Percentiles rank a stretch among this genome's conserved stretches.
phyloP scores from a whole-genome alignment of 2,329 filamentous ascomycete genomes.

The Ophiostoma perfectum region DNA sequence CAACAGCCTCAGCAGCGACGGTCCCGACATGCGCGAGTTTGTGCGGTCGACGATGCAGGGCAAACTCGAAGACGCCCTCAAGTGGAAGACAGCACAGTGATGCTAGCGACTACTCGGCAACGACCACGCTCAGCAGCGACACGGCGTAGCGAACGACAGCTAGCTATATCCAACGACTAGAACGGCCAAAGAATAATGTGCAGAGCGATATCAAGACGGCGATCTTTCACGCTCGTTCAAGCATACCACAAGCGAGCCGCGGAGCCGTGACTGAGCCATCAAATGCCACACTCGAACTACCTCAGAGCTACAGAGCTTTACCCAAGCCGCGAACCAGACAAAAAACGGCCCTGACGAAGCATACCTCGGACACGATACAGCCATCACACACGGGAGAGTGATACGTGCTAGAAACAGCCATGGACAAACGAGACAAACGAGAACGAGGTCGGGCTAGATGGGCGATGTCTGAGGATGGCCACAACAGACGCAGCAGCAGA shows the following conservation, averaged over 20 bases:
- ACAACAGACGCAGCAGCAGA: not conserved
- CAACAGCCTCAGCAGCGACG: conserved; percentile 44
- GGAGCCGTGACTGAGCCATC: not conserved
- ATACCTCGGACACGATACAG: not conserved
- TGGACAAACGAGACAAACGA: no score
- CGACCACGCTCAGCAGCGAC: no score
- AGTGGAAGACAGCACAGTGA: conserved; percentile 45
- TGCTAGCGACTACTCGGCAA: not conserved
- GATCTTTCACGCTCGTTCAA: not conserved
- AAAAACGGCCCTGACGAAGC: not conserved
- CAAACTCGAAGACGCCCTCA: conserved; percentile 49
- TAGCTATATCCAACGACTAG: not conserved
- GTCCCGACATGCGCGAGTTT: conserved; percentile 53
- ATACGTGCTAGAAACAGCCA: no score
- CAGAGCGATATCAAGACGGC: not conserved
- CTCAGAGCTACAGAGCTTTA: not conserved
- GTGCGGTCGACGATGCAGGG: conserved; percentile 56
- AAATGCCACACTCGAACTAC: not conserved
- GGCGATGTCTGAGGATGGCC: no score
- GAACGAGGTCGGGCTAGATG: no score
- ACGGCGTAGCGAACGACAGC: no score
- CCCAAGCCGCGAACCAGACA: not conserved
- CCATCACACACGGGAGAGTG: no score
- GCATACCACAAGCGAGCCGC: not conserved
- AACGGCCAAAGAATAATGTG: not conserved